These are phyloP conservation scores for Euryodendron excelsum DNA, from an alignment of 148 eudicot genomes.

Conservation along the genomic window DNA sequence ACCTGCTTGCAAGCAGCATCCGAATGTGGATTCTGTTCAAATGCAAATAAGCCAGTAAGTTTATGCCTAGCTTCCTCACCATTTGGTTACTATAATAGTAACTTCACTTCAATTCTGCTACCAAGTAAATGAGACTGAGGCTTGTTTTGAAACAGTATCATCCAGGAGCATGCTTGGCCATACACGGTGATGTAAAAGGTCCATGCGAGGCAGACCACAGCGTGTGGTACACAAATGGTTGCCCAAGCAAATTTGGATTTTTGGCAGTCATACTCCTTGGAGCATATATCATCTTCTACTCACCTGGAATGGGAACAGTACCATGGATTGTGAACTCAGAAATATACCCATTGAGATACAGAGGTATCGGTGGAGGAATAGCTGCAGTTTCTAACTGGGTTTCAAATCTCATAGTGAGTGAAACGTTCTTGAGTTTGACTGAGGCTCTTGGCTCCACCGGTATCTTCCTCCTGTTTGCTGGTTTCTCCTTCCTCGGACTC, in stretches of 20 bases:
- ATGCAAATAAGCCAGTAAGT: slow-evolving; percentile 10
- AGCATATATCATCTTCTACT: slow-evolving; percentile 29
- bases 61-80: too few relatives aligned
- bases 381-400: slow-evolving; percentile 48
- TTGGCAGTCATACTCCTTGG: slow-evolving; percentile 33
- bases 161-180: slow-evolving; percentile 33
- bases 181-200: neutral
- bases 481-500: slow-evolving; percentile 24
- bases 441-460: slow-evolving; percentile 36
- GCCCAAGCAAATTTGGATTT: slow-evolving; percentile 38
- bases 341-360: slow-evolving; percentile 34
- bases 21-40: slow-evolving; percentile 31
- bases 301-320: slow-evolving; percentile 50
- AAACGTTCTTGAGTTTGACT: slow-evolving; percentile 35
- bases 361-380: slow-evolving; percentile 46
- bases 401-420: slow-evolving; percentile 40
- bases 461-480: slow-evolving; percentile 45
- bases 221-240: slow-evolving; percentile 33
- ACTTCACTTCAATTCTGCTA: too few relatives aligned
- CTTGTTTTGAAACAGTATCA: slow-evolving; percentile 20
- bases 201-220: slow-evolving; percentile 20
- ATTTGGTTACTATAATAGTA: too few relatives aligned
- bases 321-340: slow-evolving; percentile 62
- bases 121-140: too few relatives aligned
- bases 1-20: slow-evolving; percentile 18